Evolutionary conservation across 306 rosid genomes (phyloP).

Genomic region (Crotalaria pallida): DNA sequence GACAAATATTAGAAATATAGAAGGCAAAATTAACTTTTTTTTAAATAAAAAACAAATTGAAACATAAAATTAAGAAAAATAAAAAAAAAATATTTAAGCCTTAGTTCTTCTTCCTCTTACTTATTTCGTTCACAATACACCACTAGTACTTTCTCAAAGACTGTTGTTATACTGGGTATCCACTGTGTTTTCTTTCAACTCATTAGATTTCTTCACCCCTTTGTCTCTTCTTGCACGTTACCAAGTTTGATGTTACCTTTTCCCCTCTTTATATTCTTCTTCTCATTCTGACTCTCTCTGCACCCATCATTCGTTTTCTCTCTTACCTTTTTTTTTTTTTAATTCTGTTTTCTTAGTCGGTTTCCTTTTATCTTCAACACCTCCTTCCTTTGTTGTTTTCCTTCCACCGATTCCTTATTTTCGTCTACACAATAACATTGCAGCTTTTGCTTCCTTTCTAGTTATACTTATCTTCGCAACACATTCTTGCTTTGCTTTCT

Average conservation of each 20-base stretch:
- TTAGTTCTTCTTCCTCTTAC: not conserved
- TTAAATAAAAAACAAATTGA: too few relatives aligned
- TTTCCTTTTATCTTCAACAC: constrained; percentile 12
- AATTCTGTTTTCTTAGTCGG: not conserved
- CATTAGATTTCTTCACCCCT: not conserved
- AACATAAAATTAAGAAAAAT: too few relatives aligned
- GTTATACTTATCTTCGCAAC: not conserved
- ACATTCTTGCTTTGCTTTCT: not conserved
- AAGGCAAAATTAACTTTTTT: too few relatives aligned
- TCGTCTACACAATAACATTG: not conserved
- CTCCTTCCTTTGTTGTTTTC: constrained; percentile 6
- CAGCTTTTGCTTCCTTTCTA: not conserved
- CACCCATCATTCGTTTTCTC: constrained; percentile 26
- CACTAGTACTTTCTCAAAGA: not conserved
- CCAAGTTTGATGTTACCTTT: not conserved
- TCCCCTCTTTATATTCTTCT: not conserved
- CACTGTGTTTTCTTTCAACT: not conserved
- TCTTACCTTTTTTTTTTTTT: not conserved
- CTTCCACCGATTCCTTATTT: constrained; percentile 23
- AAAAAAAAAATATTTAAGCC: too few relatives aligned
- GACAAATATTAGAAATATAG: too few relatives aligned
- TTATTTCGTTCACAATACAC: not conserved
- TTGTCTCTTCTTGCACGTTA: constrained; percentile 27
- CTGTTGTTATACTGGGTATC: not conserved
- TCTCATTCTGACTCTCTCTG: constrained; percentile 27